A percentile compares a stretch with the other conserved stretches of the same genome.
Conservation (phyloP, 768 basidiomycete genomes). For the Dioszegia hungarica region DNA sequence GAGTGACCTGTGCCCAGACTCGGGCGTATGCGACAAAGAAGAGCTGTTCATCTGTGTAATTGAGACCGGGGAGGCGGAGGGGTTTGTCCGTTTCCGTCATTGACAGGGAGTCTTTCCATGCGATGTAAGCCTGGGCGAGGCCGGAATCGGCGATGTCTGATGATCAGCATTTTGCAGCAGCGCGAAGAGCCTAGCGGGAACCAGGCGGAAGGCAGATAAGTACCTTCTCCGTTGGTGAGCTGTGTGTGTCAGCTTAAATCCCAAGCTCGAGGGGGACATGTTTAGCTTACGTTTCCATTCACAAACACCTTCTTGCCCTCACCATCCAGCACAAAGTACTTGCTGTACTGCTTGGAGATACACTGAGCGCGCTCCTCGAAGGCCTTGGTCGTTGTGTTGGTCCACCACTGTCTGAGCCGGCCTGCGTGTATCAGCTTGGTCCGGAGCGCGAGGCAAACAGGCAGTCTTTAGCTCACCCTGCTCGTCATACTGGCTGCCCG, state of each 20-base stretch:
- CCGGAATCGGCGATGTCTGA: conserved; percentile 48
- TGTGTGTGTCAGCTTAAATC: conserved; percentile 7
- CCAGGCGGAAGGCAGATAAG: neutral
- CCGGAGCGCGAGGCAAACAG: too few species aligned
- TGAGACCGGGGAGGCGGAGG: conserved; percentile 68
- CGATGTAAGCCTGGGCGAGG: conserved; percentile 62
- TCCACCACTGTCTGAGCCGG: conserved; percentile 36
- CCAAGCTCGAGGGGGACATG: conserved; percentile 54
- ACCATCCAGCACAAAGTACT: conserved; percentile 77
- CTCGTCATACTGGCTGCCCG: conserved; percentile 85
- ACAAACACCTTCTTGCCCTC: conserved; percentile 77
- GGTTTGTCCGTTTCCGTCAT: conserved; percentile 58
- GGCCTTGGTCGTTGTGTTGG: conserved; percentile 62
- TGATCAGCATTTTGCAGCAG: neutral
- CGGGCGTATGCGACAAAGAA: conserved; percentile 89
- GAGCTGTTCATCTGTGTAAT: conserved; percentile 62
- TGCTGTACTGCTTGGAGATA: conserved; percentile 85
- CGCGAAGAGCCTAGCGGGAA: too few species aligned
- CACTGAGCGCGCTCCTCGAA: conserved; percentile 81
- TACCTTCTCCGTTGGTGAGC: conserved; percentile 46
- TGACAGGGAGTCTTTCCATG: conserved; percentile 69
- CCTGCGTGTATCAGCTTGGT: conserved; percentile 11
- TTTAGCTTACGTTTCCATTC: conserved; percentile 59
- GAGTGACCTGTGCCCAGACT: conserved; percentile 80
- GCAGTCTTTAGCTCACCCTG: conserved; percentile 63